phyloP scores from a whole-genome alignment of 345 rosid genomes.

The Boechera divaricarpa region DNA sequence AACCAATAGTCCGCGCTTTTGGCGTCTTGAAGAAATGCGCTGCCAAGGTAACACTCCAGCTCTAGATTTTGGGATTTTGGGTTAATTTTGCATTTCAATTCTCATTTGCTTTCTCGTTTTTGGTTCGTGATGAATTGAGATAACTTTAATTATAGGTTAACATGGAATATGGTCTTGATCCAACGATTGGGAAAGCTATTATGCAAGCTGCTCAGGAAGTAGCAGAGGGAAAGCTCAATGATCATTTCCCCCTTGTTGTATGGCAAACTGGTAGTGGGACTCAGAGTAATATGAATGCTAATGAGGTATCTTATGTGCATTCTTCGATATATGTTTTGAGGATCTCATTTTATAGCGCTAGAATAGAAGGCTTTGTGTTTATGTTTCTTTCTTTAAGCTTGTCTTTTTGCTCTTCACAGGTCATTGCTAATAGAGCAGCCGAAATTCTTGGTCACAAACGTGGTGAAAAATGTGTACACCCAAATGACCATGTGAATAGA shows the following conservation, averaged over 20 bases:
- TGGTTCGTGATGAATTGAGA: slow-evolving; percentile 11
- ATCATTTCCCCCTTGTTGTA: slow-evolving; percentile 89
- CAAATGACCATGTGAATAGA: slow-evolving; percentile 97
- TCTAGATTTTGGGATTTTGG: slow-evolving; percentile 2
- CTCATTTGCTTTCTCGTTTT: slow-evolving; percentile 1
- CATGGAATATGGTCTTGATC: slow-evolving; percentile 92
- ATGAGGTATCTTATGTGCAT: slow-evolving; percentile 65
- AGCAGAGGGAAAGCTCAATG: slow-evolving; percentile 82
- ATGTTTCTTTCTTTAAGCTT: neutral
- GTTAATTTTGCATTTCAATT: neutral
- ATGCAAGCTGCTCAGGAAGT: slow-evolving; percentile 97
- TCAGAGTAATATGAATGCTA: slow-evolving; percentile 99
- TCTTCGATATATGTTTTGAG: neutral
- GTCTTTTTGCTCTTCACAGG: slow-evolving; percentile 52
- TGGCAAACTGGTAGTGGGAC: slow-evolving; percentile 99
- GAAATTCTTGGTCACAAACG: slow-evolving; percentile 91
- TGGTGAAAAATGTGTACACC: slow-evolving; percentile 91
- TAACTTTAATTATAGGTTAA: slow-evolving; percentile 60
- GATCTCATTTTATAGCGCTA: neutral
- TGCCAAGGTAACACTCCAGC: slow-evolving; percentile 69
- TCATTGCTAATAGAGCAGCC: slow-evolving; percentile 96
- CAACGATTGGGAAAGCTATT: slow-evolving; percentile 79
- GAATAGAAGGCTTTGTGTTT: neutral
- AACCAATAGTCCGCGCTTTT: slow-evolving; percentile 91
- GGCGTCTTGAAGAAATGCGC: slow-evolving; percentile 95